Base-by-base conservation (phyloP, 2,329 filamentous ascomycete genomes). In the Neonectria hederae region DNA sequence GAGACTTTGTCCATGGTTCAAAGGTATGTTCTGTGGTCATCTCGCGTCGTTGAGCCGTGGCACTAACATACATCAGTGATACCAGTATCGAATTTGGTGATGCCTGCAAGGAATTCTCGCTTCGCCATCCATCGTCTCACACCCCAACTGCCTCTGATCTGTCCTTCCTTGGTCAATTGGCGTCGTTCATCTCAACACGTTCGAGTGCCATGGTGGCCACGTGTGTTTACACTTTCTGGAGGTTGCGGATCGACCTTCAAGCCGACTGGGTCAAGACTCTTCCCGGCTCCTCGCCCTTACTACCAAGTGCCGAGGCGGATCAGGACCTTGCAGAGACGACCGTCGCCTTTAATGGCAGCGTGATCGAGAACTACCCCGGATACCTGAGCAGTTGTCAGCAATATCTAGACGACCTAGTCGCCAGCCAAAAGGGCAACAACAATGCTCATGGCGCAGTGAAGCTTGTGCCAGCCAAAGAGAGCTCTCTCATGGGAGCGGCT, bases 341-440 rank as follows among this genome's bases (percentile, higher is more conserved):
- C 2, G 87, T 95, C n/a, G 90, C 90, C 4, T 94, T 90, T 78
- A 94, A 93, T 74, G 92, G 92, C 48, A 91, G 89, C 28, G 91
- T 95, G 54, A 89, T 94, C 55, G 91, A 94, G 78, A 89, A 90
- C 71, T 95, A 94, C 74, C 91, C 92, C 0, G 81, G 82, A 8
- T 95, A 93, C 76, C 81, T 86, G 22, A 78, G 77, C 32, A 83
- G 80, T 45, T 90, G 89, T 72, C 91, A 94, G 76, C 75, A 75
- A 6, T 88, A 89, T 69, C 79, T 94, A 51, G 83, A 93, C 71
- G 80, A 83, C 42, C 80, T 94, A 9, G 83, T 88, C 71, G 68
- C 71, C 26, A 69, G 67, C 52, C 65, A 65, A 14, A 53, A 65
- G 17, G 73, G 67, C 40, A 66, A 66, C n/a, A 69, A 72, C 71